Percentiles rank a stretch among this genome's conserved stretches.
phyloP scores from a whole-genome alignment of 176 grass and related monocot genomes.

The Lolium multiflorum region DNA sequence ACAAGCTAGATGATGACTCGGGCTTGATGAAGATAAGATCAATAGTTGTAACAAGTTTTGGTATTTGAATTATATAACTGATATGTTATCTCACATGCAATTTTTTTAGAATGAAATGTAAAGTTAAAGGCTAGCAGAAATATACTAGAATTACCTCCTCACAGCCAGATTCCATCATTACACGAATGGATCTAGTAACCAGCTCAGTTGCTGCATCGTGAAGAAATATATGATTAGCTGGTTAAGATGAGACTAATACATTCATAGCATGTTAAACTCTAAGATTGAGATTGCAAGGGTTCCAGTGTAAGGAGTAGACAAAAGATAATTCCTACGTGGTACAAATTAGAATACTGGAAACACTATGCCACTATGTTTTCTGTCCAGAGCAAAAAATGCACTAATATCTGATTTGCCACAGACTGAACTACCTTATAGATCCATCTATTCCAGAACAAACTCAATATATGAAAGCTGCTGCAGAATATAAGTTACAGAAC shows the following conservation, averaged over 20 bases:
- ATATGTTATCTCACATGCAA: slow-evolving; percentile 14
- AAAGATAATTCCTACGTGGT: neutral
- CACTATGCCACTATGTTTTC: neutral
- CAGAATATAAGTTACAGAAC: neutral
- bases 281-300: neutral
- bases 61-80: neutral
- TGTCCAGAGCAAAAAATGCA: neutral
- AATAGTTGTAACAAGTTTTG: too few species aligned
- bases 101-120: neutral
- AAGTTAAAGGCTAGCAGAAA: neutral
- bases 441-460: neutral
- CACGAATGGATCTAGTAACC: slow-evolving; percentile 76
- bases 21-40: too few species aligned
- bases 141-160: slow-evolving; percentile 67
- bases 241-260: neutral
- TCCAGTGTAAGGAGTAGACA: neutral
- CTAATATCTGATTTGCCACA: neutral
- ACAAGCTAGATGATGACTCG: neutral
- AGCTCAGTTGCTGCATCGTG: slow-evolving; percentile 81
- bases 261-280: neutral
- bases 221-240: slow-evolving; percentile 30
- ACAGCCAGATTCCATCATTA: slow-evolving; percentile 96
- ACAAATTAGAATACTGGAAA: neutral
- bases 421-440: neutral
- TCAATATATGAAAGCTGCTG: neutral